These are phyloP conservation scores for Teratosphaeria pseudoeucalypti DNA, from an alignment of 2,329 filamentous ascomycete genomes.

Conservation along the genomic window DNA sequence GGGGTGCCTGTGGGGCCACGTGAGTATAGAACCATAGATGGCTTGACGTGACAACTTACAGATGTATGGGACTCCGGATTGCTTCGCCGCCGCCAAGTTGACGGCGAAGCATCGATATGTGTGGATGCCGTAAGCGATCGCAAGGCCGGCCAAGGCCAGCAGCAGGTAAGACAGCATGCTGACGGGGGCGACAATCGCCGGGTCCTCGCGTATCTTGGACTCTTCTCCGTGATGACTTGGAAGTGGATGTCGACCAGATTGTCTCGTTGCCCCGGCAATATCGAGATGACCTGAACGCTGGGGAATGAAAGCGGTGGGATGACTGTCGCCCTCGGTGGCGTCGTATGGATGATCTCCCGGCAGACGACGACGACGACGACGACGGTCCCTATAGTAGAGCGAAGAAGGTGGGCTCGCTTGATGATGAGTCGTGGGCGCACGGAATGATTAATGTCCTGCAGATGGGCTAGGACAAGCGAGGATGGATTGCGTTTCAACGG, in stretches of 20 bases:
- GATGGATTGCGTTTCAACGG: background rate
- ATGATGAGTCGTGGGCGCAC: background rate
- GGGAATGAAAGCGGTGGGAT: background rate
- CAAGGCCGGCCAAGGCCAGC: slow-evolving; percentile 21
- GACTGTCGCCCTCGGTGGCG: background rate
- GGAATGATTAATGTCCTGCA: background rate
- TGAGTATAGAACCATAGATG: slow-evolving; percentile 17
- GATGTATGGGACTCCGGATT: slow-evolving; percentile 36
- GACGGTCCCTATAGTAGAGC: too few relatives aligned
- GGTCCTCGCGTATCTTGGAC: background rate
- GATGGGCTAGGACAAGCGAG: background rate
- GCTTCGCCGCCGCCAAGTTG: slow-evolving; percentile 36
- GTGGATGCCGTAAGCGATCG: slow-evolving; percentile 25
- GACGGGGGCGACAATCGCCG: background rate
- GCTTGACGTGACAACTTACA: slow-evolving; percentile 6
- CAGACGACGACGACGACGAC: background rate
- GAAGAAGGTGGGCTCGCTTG: background rate
- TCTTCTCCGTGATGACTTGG: background rate
- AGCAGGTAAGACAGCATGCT: slow-evolving; percentile 20
- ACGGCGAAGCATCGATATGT: slow-evolving; percentile 28
- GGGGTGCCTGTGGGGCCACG: slow-evolving; percentile 18
- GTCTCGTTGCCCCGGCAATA: background rate
- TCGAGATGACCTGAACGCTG: background rate
- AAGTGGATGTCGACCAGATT: background rate
- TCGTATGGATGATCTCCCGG: background rate